Percentiles rank a stretch among this genome's conserved stretches.
Evolutionary conservation across 176 grass and related monocot genomes (phyloP).

Genomic region (Chrysopogon serrulatus): DNA sequence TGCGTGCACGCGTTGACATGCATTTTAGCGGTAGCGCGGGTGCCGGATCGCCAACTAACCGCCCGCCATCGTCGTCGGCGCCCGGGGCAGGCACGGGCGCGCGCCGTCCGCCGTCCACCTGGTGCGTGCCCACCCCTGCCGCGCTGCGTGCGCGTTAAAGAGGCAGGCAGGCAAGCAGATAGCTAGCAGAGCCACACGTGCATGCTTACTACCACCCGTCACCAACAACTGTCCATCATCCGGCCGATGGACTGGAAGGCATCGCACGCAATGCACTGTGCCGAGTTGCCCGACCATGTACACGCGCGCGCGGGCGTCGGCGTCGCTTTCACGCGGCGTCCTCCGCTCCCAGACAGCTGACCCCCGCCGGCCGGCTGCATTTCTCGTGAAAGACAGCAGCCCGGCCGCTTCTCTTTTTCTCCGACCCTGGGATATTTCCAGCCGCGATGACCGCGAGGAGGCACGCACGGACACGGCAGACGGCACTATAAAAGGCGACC

Average conservation of each 20-base stretch:
- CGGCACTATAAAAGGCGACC: neutral
- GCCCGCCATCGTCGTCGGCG: neutral
- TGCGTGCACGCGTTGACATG: neutral
- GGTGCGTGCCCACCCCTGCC: no score
- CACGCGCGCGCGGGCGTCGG: no score
- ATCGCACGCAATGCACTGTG: neutral
- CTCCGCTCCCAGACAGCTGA: neutral
- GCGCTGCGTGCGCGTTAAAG: neutral
- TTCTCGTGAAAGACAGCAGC: conserved; percentile 4
- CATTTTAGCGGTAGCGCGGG: neutral
- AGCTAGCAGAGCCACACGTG: neutral
- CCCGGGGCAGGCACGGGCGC: neutral
- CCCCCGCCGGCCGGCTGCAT: neutral
- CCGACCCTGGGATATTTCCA: conserved; percentile 8
- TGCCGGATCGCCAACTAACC: neutral
- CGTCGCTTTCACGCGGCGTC: neutral
- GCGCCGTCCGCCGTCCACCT: neutral
- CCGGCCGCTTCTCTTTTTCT: no score
- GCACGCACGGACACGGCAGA: no score
- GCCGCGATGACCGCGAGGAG: neutral
- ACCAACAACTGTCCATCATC: neutral
- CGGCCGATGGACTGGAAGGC: no score
- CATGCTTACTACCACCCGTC: neutral
- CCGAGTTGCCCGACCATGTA: neutral
- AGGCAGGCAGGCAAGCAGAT: neutral